Conservation (phyloP, 352 stramenopile genomes). For the Blastocystis sp. region DNA sequence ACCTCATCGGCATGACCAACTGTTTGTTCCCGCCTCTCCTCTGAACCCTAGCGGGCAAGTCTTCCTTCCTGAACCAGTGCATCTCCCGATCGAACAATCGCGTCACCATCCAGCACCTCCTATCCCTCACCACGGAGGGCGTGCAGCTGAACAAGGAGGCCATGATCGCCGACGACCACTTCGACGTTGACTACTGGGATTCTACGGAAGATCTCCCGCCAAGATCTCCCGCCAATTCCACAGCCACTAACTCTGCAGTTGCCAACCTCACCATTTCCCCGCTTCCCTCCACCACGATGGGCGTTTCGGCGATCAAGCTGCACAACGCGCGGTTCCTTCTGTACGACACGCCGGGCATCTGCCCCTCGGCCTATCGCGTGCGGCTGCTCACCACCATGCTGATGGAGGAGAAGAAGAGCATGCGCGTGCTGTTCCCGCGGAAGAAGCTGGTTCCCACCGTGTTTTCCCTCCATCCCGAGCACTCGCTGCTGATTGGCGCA, state of each 20-base stretch:
- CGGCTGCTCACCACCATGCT: constrained; percentile 11
- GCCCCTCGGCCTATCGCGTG: constrained; percentile 16
- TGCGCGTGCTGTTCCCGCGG: neutral
- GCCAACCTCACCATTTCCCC: neutral
- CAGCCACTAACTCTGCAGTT: too few species aligned
- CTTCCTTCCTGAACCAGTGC: constrained; percentile 17
- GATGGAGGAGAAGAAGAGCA: neutral
- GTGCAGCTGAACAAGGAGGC: neutral
- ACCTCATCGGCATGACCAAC: constrained; percentile 53
- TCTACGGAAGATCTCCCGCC: neutral
- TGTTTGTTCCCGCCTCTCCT: neutral
- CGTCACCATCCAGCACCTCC: neutral
- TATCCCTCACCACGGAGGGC: neutral
- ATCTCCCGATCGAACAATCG: constrained; percentile 19
- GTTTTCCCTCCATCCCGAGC: constrained; percentile 20
- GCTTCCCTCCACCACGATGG: constrained; percentile 19
- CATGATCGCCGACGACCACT: constrained; percentile 33
- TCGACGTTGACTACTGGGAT: constrained; percentile 23
- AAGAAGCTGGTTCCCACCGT: constrained; percentile 24
- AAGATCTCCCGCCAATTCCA: too few species aligned
- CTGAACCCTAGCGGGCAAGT: constrained; percentile 23
- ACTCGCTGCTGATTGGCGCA: constrained; percentile 4
- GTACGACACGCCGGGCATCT: constrained; percentile 42
- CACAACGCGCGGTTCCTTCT: neutral
- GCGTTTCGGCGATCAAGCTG: constrained; percentile 17